Evolutionary conservation across 139 green algal species (phyloP).

Genomic region (Yamagishiella unicocca): DNA sequence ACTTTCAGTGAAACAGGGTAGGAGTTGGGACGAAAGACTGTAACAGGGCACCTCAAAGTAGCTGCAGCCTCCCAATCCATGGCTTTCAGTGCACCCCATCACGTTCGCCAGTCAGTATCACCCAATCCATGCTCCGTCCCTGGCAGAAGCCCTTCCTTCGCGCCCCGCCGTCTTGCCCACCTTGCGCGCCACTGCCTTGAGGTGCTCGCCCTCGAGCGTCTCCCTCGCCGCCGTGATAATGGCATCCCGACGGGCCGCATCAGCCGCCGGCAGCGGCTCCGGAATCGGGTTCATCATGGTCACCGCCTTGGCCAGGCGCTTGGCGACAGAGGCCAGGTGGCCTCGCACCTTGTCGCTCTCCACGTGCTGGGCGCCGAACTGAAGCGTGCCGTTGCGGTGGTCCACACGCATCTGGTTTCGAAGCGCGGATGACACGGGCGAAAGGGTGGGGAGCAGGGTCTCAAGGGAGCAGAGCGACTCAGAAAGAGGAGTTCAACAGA

Average conservation of each 20-base stretch:
- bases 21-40: too few relatives aligned
- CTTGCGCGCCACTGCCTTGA: slow-evolving; percentile 70
- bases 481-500: too few relatives aligned
- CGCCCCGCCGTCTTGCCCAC: too few relatives aligned
- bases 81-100: too few relatives aligned
- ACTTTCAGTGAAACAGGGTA: neutral
- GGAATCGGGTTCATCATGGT: slow-evolving; percentile 64
- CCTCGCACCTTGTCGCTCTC: slow-evolving; percentile 65
- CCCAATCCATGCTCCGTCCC: too few relatives aligned
- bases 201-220: slow-evolving; percentile 84
- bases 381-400: slow-evolving; percentile 90
- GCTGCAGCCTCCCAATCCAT: too few relatives aligned
- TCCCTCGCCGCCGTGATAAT: slow-evolving; percentile 49
- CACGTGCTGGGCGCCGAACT: slow-evolving; percentile 88
- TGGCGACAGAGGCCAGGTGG: slow-evolving; percentile 70
- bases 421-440: too few relatives aligned
- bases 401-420: slow-evolving; percentile 91
- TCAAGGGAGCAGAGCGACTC: too few relatives aligned
- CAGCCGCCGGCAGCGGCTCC: slow-evolving; percentile 33
- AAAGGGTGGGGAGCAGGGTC: too few relatives aligned
- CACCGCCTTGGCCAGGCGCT: slow-evolving; percentile 80
- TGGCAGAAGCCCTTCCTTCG: too few relatives aligned
- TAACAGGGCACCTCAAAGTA: too few relatives aligned
- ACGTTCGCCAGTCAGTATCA: too few relatives aligned
- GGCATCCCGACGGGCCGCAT: slow-evolving; percentile 49